Conservation (phyloP, 305 asterid genomes). For the Euphrasia arctica region DNA sequence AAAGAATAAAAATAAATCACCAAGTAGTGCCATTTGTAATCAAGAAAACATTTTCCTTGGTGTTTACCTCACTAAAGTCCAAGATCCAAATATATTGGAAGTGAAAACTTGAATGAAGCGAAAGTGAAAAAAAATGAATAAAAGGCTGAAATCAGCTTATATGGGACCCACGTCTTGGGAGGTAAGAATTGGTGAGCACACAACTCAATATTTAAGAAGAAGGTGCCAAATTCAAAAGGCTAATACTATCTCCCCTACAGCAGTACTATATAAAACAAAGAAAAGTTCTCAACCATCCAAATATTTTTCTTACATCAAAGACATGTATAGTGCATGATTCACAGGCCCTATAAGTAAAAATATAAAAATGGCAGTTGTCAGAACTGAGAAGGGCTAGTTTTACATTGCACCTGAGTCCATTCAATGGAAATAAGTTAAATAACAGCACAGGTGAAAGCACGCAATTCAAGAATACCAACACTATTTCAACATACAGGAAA, state of each 20-base stretch:
- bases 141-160: too few species aligned
- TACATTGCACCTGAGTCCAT: neutral
- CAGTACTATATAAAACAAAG: neutral
- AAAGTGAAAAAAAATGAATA: too few species aligned
- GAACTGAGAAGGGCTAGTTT: conserved; percentile 1
- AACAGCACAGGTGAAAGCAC: conserved; percentile 14
- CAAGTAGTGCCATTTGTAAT: too few species aligned
- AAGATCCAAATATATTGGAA: too few species aligned
- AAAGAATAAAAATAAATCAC: too few species aligned
- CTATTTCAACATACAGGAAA: conserved; percentile 24
- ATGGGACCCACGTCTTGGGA: too few species aligned
- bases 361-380: conserved; percentile 4
- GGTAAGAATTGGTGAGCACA: too few species aligned
- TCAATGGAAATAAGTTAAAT: neutral
- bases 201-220: neutral
- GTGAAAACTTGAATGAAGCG: too few species aligned
- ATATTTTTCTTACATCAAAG: conserved; percentile 9
- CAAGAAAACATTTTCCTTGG: too few species aligned
- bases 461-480: conserved; percentile 22
- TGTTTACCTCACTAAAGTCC: too few species aligned
- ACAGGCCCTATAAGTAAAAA: conserved; percentile 11
- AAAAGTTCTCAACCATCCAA: neutral
- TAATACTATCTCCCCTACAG: too few species aligned
- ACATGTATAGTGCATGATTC: conserved; percentile 8
- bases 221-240: too few species aligned